Evolutionary conservation across 2,329 filamentous ascomycete genomes (phyloP).

Genomic region (Dactylellina sp.): DNA sequence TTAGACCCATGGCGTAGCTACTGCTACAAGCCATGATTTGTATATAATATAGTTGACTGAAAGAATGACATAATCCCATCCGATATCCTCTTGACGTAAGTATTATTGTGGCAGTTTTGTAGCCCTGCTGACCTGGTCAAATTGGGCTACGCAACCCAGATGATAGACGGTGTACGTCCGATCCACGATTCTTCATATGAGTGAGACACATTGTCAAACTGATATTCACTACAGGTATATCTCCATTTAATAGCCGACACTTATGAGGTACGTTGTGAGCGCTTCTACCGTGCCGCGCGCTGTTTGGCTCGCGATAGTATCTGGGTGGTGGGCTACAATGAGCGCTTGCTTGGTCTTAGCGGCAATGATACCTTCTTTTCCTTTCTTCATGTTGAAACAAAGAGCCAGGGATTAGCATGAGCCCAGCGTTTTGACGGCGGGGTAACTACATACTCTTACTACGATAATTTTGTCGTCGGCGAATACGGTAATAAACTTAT

Average conservation of each 20-base stretch:
- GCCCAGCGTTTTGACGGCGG: not conserved
- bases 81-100: too few species aligned
- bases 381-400: constrained; percentile 67
- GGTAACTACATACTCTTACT: constrained; percentile 78
- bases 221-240: not conserved
- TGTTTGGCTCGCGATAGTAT: constrained; percentile 77
- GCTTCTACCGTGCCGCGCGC: constrained; percentile 79
- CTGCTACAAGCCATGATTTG: not conserved
- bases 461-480: constrained; percentile 84
- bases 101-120: too few species aligned
- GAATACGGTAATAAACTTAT: constrained; percentile 69
- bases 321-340: constrained; percentile 86
- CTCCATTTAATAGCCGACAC: constrained; percentile 74
- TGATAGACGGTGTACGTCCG: too few species aligned
- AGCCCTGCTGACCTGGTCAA: too few species aligned
- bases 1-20: not conserved
- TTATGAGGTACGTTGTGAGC: constrained; percentile 87
- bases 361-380: constrained; percentile 82
- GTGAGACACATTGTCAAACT: too few species aligned
- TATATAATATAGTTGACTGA: too few species aligned
- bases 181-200: too few species aligned
- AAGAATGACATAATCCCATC: too few species aligned
- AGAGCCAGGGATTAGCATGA: not conserved
- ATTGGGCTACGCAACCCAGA: too few species aligned
- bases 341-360: constrained; percentile 90